Percentiles rank a stretch among this genome's conserved stretches.
Evolutionary conservation across 2,329 filamentous ascomycete genomes (phyloP).

Genomic region (Trichoderma citrinoviride): DNA sequence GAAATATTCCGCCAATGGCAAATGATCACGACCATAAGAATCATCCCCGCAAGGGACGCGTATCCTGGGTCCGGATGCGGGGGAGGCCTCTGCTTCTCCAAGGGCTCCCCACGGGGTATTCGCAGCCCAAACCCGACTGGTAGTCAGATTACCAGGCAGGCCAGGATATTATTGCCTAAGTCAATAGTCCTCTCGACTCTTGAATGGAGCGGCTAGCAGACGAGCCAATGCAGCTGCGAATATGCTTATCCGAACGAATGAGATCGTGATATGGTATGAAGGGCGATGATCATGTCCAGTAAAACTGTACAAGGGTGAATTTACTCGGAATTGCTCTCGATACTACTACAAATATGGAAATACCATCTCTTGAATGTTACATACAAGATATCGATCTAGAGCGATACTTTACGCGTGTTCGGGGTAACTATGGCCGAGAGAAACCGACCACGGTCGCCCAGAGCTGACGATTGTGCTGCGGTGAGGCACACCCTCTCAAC

Average conservation of each 20-base stretch:
- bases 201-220: constrained; percentile 7
- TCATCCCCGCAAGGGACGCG: background rate
- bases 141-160: background rate
- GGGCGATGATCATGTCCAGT: background rate
- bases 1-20: background rate
- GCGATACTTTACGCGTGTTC: background rate
- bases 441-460: background rate
- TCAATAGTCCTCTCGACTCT: background rate
- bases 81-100: background rate
- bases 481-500: too few relatives aligned
- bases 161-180: background rate
- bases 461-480: too few relatives aligned
- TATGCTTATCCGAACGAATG: background rate
- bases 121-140: background rate
- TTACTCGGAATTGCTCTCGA: background rate
- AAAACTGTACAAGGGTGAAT: background rate
- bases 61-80: background rate
- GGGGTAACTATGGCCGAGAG: background rate
- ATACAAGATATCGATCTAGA: too few relatives aligned
- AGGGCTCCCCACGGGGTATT: background rate
- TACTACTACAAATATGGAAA: too few relatives aligned
- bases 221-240: background rate
- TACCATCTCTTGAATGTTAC: too few relatives aligned
- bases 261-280: background rate
- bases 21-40: background rate